Base-by-base conservation (phyloP, 148 eudicot species). In the Vaccinium myrtillus region DNA sequence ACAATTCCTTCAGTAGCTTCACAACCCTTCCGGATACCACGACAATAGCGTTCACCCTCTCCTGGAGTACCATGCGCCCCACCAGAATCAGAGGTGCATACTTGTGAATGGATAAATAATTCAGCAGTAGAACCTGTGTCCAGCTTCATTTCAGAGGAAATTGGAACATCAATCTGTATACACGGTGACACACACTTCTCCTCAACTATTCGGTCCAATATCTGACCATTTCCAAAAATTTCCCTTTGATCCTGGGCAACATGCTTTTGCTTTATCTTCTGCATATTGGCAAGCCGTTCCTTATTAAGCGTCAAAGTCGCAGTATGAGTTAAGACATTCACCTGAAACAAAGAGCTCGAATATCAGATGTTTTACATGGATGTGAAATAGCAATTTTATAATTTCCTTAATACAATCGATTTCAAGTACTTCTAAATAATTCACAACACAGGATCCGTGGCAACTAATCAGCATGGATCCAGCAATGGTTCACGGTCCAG, bases 271-370 rank as follows among this genome's bases (percentile, higher is more conserved):
- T 90, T 94, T 84, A 93, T 81, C 15, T 78, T 6, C 55, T 83
- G 82, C 53, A 93, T 88, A 1, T 0, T 61, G 13, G 19, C 63
- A 46, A 86, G 90, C 18, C 81, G 30, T 67, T 53, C 23, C 77
- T 87, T 70, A 0, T 48, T 25, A 32, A 91, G 83, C 39, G 43
- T 81, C 53, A 86, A 80, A 59, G 76, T 89, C 32, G 89, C 80
- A 3, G 92, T 90, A 88, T 95, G 97, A 11, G 94, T 92, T 88
- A 92, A 80, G 50, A 94, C 90, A 85, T 93, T 92, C 80, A 91
- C 93, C 93, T 91, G 80, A 77, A 83, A 78, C n/a, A 80, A 51
- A 19, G 36, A 80, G 69, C 23, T 30, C 23, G 32, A 73, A 55
- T 30, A 13, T 75, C 74, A 12, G 39, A 67, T 36, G 27, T 27